These are phyloP conservation scores for Falciphora oryzae DNA, from an alignment of 2,329 filamentous ascomycete genomes.

Conservation along the genomic window DNA sequence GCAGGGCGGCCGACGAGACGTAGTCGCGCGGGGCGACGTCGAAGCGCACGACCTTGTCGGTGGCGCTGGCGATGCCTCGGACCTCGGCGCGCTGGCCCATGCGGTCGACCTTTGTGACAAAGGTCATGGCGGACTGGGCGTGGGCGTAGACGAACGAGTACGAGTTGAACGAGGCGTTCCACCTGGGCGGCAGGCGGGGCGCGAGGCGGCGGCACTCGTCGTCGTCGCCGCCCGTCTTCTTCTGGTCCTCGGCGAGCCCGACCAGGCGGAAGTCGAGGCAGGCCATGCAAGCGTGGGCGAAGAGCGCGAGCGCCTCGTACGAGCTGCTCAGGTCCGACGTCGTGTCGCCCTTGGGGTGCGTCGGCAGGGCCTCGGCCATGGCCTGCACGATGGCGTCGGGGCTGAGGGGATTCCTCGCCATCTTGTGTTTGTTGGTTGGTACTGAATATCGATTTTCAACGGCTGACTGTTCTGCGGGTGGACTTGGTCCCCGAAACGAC, in stretches of 20 bases:
- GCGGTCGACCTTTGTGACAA: constrained; percentile 73
- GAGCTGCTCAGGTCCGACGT: constrained; percentile 61
- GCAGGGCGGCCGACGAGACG: constrained; percentile 54
- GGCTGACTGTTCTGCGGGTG: no score
- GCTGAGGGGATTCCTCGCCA: constrained; percentile 30
- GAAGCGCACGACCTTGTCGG: constrained; percentile 74
- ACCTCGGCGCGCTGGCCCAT: constrained; percentile 81
- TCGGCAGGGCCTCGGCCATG: constrained; percentile 57
- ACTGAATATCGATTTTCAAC: neutral
- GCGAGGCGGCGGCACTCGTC: constrained; percentile 48
- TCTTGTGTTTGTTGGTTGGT: neutral
- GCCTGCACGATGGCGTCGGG: constrained; percentile 42
- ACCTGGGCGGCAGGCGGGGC: constrained; percentile 62
- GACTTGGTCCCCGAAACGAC: no score
- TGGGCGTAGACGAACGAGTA: constrained; percentile 86
- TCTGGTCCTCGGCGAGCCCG: constrained; percentile 79
- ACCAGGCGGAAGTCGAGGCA: constrained; percentile 74
- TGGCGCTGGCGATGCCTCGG: constrained; percentile 69
- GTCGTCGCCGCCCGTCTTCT: constrained; percentile 53
- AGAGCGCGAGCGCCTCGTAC: constrained; percentile 78
- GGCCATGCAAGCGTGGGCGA: constrained; percentile 76
- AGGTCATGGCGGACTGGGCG: constrained; percentile 77
- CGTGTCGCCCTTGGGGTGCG: constrained; percentile 44
- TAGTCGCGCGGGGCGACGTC: constrained; percentile 72
- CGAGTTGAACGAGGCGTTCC: constrained; percentile 69